Conservation (phyloP, 495 filamentous ascomycete genomes). For the Cryomyces antarcticus region DNA sequence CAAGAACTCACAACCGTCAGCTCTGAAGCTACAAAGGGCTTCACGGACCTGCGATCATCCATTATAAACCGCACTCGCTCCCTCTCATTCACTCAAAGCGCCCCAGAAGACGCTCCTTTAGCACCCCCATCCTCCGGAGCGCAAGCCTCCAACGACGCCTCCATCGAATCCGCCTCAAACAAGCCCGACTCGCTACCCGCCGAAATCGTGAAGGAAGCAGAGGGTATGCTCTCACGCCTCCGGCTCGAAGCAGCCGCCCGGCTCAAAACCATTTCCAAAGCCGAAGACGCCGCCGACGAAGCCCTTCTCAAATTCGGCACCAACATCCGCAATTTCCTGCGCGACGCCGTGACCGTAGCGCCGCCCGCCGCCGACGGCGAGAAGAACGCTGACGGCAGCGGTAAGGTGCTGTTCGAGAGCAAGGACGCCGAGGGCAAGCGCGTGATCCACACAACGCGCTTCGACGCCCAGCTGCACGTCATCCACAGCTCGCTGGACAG, state of each 20-base stretch:
- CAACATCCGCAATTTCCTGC: slow-evolving; percentile 77
- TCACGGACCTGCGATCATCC: slow-evolving; percentile 22
- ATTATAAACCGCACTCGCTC: slow-evolving; percentile 8
- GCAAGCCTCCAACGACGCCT: slow-evolving; percentile 20
- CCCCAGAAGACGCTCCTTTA: not conserved
- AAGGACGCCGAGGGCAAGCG: slow-evolving; percentile 76
- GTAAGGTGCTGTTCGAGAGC: slow-evolving; percentile 63
- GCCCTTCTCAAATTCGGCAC: slow-evolving; percentile 82
- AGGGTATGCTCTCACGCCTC: slow-evolving; percentile 67
- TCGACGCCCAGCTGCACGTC: slow-evolving; percentile 89
- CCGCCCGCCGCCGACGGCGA: slow-evolving; percentile 31
- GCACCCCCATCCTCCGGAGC: slow-evolving; percentile 4
- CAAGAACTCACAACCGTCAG: slow-evolving; percentile 63
- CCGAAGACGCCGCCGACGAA: slow-evolving; percentile 95
- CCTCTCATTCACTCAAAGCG: slow-evolving; percentile 5
- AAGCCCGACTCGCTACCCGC: slow-evolving; percentile 28
- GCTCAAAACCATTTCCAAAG: slow-evolving; percentile 77
- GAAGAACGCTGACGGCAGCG: slow-evolving; percentile 13
- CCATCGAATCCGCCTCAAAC: slow-evolving; percentile 16
- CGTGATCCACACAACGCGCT: slow-evolving; percentile 80
- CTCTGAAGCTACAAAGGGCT: slow-evolving; percentile 65
- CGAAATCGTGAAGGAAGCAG: slow-evolving; percentile 35
- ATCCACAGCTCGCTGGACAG: slow-evolving; percentile 73
- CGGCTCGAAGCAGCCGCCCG: slow-evolving; percentile 62
- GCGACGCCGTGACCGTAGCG: slow-evolving; percentile 76